phyloP scores from a whole-genome alignment of 192 early-diverging fungal genomes.

The Coemansia sp. region DNA sequence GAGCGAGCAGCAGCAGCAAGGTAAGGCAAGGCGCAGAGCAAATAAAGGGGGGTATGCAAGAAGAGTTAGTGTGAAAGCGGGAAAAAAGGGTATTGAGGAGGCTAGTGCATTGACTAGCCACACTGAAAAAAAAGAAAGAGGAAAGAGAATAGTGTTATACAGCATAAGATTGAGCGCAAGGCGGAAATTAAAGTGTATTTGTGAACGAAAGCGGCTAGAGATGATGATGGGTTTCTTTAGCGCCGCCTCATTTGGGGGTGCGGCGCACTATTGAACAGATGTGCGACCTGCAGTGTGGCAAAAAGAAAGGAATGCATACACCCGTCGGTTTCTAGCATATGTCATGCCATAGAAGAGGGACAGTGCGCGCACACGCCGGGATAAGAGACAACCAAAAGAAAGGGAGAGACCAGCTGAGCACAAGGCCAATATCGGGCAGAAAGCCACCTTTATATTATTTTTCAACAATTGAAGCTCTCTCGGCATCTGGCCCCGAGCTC shows the following conservation, averaged over 20 bases:
- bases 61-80: not conserved
- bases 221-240: not conserved
- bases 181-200: not conserved
- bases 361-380: not conserved
- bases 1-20: not conserved
- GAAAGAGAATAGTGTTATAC: not conserved
- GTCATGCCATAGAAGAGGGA: not conserved
- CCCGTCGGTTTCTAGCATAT: not conserved
- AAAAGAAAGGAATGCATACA: not conserved
- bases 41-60: not conserved
- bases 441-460: constrained; percentile 7
- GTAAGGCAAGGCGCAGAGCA: not conserved
- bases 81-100: not conserved
- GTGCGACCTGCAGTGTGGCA: not conserved
- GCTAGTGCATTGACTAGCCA: constrained; percentile 4
- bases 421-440: constrained; percentile 7
- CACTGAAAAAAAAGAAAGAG: not conserved
- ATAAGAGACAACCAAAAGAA: not conserved
- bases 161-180: not conserved
- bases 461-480: constrained; percentile 7
- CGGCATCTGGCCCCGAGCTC: constrained; percentile 8
- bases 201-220: not conserved
- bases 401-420: not conserved
- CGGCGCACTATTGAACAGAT: not conserved
- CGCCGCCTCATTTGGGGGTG: not conserved